Base-by-base conservation (phyloP, 371 early-diverging fungal genomes). In the Nosema muscidifuracis region DNA sequence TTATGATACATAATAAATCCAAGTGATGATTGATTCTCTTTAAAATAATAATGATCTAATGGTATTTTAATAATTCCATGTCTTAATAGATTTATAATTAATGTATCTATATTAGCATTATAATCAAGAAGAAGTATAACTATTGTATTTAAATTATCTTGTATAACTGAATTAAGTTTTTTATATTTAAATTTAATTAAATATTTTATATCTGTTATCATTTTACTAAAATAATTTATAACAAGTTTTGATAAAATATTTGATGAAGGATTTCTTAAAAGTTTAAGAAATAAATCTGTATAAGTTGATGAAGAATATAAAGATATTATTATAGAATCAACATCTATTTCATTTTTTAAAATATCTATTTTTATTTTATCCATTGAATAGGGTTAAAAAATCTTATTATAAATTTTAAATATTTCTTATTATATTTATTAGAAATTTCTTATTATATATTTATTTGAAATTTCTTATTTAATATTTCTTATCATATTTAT, bases 141-240 rank as follows among this genome's bases (percentile, higher is more conserved):
- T 7, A 63, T 24, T 18, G 4, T 16, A n/a, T 43, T 24, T 22
- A 71, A 24, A 57, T 71, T 71, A n/a, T 2, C 42, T 31, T 22
- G 34, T 30, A 55, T 60, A 1, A 42, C 44, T 28, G 38, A 20
- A n/a, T 40, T 71, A n/a, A 71, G 50, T n/a, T 34, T 50, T 40
- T 44, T 13, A 33, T 44, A 64, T 57, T 71, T 71, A 28, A 64
- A 64, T 44, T 71, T 71, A 31, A 71, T 71, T 6, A 71, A 43
- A 28, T 71, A 61, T 43, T 71, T 71, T 15, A 47, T 10, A 20
- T 47, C 47, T 12, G 13, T 13, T 47, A 47, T 47, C 47, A 47
- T 47, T 20, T n/a, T 6, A 47, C 10, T 12, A 4, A 47, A 20
- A 47, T 47, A 10, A 47, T 20, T 47, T 10, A 47, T 47, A n/a